Evolutionary conservation across 78 protist species (phyloP), one percentile per base, ranked within the genome.

Genomic region (Dictyostelium firmibasis): DNA sequence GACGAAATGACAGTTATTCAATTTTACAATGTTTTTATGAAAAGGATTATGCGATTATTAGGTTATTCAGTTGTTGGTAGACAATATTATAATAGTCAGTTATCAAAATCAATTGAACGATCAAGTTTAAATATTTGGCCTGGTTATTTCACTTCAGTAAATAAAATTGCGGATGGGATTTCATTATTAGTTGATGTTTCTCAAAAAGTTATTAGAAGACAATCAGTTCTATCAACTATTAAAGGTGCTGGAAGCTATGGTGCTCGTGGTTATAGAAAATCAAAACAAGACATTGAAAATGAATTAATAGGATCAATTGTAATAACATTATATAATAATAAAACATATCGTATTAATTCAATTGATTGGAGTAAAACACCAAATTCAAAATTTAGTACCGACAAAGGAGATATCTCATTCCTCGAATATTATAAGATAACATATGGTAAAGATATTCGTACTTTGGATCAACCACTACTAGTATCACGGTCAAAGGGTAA

Each of bases 381-480:
- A 25, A 8, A 7, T 8, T 57, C 67, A 27, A 60, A 78, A 2
- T 88, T 77, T 50, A 10, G 33, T 2, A 67, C 75, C 0, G 60
- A 64, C 25, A 50, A 60, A 29, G 60, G 81, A 16, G 85, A 84
- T 20, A 8, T 20, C 4, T 29, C 23, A 16, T n/a, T 23, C 31
- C 5, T 88, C 5, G 70, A 44, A 18, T 67, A 67, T 25, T 64
- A 64, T 10, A 64, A 64, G 74, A 64, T 64, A 0, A 64, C 75
- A 2, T 67, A 67, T 25, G 75, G 75, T 11, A 33, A 35, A 25
- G 75, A 67, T 5, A 67, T 67, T 67, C 14, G 23, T 7, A 60
- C 70, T 7, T 3, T 69, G 62, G 81, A 88, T 31, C 93, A 88
- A 67, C 93, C 93, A 78, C 36, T 88, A 4, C 20, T 88, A 13